Evolutionary conservation across 495 filamentous ascomycete species (phyloP), one percentile per base, ranked within the genome.

Genomic region (Penicillium robsamsonii): DNA sequence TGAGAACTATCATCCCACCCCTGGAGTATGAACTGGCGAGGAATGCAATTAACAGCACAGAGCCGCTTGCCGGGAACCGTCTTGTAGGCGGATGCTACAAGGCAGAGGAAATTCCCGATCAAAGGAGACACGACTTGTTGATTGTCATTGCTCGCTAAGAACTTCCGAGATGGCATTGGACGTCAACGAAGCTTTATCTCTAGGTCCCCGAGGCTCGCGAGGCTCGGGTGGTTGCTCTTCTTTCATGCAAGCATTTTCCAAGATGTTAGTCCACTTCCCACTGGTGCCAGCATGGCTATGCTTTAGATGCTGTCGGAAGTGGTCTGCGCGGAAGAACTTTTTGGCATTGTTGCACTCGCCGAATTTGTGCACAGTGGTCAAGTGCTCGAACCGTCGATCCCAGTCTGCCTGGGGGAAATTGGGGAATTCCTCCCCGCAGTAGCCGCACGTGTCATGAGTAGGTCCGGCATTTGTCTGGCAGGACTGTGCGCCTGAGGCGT

Each of bases 261-360:
- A 74, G 77, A 96, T 93, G 70, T 98, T 98, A 18, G 94, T 98
- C 94, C 95, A 97, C 69, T 97, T 97, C 22, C 94, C 94, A 72
- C 92, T 96, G 2, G 91, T 93, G 12, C 94, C 95, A 7, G 88
- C 91, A 73, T 98, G 94, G 68, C 93, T 97, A 64, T 98, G 94
- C 77, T 98, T 98, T 50, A 98, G 78, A 74, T 98, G 94, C 71
- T 98, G 94, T 37, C 94, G 86, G 80, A 98, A 98, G 68, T 98
- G 94, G 69, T 98, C 94, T 17, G 94, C 94, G 5, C 94, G 86
- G 74, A 89, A 98, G 71, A 98, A 98, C 70, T 97, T 97, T 80
- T 98, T 98, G 58, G 87, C 87, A 60, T 95, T 90, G 69, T 98
- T 98, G 81, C 94, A 98, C 73, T 97, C 95, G 57, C 92, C 89